phyloP scores from a whole-genome alignment of 306 rosid species.

The Cercis canadensis region DNA sequence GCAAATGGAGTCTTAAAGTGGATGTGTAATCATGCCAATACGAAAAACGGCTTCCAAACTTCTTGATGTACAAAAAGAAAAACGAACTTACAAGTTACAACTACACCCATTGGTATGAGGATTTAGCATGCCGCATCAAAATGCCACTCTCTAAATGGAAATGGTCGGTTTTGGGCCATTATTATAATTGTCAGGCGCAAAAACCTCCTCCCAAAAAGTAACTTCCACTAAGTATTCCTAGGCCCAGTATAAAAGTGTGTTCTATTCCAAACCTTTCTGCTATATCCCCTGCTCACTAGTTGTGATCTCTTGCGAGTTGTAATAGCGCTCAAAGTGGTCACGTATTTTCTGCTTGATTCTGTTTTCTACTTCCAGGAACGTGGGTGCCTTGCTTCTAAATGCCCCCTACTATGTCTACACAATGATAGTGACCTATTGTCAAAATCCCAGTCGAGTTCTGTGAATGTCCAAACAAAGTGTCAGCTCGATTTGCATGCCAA shows the following conservation, averaged over 20 bases:
- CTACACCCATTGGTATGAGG: not conserved
- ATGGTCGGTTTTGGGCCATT: conserved; percentile 49
- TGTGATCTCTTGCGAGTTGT: conserved; percentile 45
- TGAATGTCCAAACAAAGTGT: conserved; percentile 38
- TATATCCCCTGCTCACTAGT: conserved; percentile 30
- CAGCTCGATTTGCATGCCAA: conserved; percentile 29
- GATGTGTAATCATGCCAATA: conserved; percentile 15
- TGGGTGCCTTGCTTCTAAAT: conserved; percentile 41
- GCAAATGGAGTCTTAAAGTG: not conserved
- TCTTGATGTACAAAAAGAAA: too few species aligned
- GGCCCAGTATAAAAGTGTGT: conserved; percentile 11
- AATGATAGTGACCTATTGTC: conserved; percentile 38
- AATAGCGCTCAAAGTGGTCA: conserved; percentile 49
- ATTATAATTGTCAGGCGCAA: conserved; percentile 47
- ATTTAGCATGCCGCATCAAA: conserved; percentile 30
- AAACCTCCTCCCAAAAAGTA: conserved; percentile 42
- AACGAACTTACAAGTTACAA: too few species aligned
- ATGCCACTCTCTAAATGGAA: conserved; percentile 42
- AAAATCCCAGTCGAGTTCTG: conserved; percentile 27
- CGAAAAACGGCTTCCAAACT: not conserved
- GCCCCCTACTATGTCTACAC: conserved; percentile 38
- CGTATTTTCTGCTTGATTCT: conserved; percentile 19
- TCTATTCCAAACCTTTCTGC: conserved; percentile 10
- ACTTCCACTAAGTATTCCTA: conserved; percentile 49
- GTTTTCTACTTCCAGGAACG: conserved; percentile 44